Evolutionary conservation across 306 rosid species (phyloP).

Genomic region (Fragaria nilgerrensis): DNA sequence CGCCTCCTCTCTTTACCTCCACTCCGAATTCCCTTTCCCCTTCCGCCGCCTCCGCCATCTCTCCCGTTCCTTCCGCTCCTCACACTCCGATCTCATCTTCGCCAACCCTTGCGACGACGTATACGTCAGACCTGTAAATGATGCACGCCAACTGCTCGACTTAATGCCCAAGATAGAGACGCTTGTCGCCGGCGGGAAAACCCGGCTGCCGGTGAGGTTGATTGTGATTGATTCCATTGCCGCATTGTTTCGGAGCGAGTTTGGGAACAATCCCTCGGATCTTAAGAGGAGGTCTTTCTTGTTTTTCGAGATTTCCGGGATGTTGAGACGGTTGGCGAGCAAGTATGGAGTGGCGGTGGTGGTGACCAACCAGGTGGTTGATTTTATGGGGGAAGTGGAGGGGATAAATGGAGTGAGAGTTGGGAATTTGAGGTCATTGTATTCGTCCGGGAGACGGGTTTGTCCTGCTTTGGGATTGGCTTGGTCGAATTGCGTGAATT

Average conservation of each 20-base stretch:
- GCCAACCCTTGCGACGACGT: constrained; percentile 44
- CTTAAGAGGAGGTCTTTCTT: constrained; percentile 62
- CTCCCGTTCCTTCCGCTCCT: constrained; percentile 35
- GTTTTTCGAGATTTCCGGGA: constrained; percentile 71
- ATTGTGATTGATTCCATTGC: constrained; percentile 83
- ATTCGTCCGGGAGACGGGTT: constrained; percentile 66
- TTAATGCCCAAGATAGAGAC: constrained; percentile 45
- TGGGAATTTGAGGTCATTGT: constrained; percentile 52
- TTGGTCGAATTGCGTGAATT: constrained; percentile 86
- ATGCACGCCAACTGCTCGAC: constrained; percentile 50
- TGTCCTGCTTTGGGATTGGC: constrained; percentile 80
- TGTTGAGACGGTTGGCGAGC: constrained; percentile 54
- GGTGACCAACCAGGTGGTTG: constrained; percentile 82
- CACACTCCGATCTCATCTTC: constrained; percentile 19
- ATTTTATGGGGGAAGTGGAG: constrained; percentile 44
- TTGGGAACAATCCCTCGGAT: constrained; percentile 55
- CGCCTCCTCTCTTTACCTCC: constrained; percentile 67
- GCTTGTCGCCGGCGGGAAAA: constrained; percentile 13
- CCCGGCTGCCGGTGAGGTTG: constrained; percentile 51
- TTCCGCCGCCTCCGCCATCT: constrained; percentile 74
- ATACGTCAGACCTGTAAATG: constrained; percentile 41
- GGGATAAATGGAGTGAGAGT: constrained; percentile 49
- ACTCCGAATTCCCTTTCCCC: constrained; percentile 81
- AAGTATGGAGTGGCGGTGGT: constrained; percentile 62
- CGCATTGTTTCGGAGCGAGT: constrained; percentile 81